These are phyloP conservation scores for Sporisorium reilianum DNA, from an alignment of 1,284 basidiomycete species.

Conservation along the genomic window DNA sequence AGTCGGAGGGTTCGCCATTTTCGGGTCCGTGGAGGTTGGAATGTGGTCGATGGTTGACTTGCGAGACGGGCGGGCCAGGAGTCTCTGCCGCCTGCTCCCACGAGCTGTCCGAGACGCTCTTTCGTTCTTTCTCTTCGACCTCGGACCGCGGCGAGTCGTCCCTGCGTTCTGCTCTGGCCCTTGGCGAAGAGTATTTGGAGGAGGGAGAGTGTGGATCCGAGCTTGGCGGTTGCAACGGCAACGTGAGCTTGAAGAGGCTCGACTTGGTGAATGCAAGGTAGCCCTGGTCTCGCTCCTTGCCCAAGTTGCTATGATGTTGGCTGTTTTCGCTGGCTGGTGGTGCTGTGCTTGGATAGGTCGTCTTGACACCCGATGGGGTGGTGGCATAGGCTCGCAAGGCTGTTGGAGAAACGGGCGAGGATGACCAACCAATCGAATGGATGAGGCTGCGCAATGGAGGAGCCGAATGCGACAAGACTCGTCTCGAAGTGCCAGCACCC, in stretches of 20 bases:
- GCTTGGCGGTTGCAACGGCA: conserved; percentile 47
- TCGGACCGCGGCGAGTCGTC: conserved; percentile 4
- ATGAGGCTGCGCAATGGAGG: background rate
- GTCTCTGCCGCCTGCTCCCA: conserved; percentile 51
- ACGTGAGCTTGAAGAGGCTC: conserved; percentile 61
- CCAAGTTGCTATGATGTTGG: conserved; percentile 23
- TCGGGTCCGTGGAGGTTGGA: conserved; percentile 45
- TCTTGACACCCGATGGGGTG: conserved; percentile 46
- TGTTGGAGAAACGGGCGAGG: no score
- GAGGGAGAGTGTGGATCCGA: conserved; percentile 31
- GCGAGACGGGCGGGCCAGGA: conserved; percentile 39
- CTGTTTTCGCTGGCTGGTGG: conserved; percentile 42
- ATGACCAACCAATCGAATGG: no score
- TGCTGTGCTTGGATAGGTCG: conserved; percentile 48
- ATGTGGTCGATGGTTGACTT: conserved; percentile 42
- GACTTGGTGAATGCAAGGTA: conserved; percentile 63
- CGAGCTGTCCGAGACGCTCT: conserved; percentile 25
- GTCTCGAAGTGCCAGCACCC: background rate
- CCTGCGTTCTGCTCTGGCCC: conserved; percentile 23
- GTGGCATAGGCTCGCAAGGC: conserved; percentile 27
- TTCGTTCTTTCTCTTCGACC: conserved; percentile 17
- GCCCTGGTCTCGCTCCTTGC: conserved; percentile 42
- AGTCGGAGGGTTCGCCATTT: conserved; percentile 50
- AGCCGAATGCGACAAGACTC: background rate
- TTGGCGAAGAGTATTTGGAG: conserved; percentile 38